Evolutionary conservation across 2,329 filamentous ascomycete species (phyloP).

Genomic region (Mollisia scopiformis): DNA sequence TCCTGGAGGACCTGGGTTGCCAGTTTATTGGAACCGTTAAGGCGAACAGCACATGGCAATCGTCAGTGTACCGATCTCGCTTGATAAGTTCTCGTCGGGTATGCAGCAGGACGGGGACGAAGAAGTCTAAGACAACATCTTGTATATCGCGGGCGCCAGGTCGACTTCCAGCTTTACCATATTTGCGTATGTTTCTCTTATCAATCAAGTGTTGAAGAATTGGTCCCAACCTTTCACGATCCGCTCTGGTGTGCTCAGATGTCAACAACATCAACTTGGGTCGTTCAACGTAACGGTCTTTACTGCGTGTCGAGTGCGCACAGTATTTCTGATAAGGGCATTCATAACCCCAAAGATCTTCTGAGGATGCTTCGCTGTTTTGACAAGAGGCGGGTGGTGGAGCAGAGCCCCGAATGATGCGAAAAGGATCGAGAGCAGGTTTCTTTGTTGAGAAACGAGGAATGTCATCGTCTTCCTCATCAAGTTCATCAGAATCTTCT

Average conservation of each 20-base stretch:
- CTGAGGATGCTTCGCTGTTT: neutral
- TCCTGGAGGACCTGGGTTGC: conserved; percentile 14
- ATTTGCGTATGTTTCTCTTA: conserved; percentile 17
- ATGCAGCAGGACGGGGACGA: conserved; percentile 20
- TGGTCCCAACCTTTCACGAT: conserved; percentile 12
- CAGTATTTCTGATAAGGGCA: conserved; percentile 12
- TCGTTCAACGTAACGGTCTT: conserved; percentile 13
- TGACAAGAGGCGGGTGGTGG: too few species aligned
- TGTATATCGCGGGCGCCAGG: conserved; percentile 21
- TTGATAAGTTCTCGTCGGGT: conserved; percentile 19
- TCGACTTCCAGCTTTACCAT: too few species aligned
- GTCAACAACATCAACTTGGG: conserved; percentile 23
- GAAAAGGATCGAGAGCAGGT: too few species aligned
- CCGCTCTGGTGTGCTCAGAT: conserved; percentile 11
- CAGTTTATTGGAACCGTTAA: conserved; percentile 23
- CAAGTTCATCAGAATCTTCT: conserved; percentile 5
- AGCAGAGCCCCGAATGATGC: too few species aligned
- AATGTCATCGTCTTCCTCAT: neutral
- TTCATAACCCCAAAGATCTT: conserved; percentile 16
- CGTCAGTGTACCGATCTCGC: neutral
- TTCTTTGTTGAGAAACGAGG: too few species aligned
- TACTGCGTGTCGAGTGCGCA: conserved; percentile 9
- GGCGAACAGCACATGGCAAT: conserved; percentile 14
- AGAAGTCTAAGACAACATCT: conserved; percentile 23
- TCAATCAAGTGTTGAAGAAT: conserved; percentile 11